Evolutionary conservation across 225 moss, liverwort and hornwort genomes (phyloP).

Genomic region (Neckera pumila): DNA sequence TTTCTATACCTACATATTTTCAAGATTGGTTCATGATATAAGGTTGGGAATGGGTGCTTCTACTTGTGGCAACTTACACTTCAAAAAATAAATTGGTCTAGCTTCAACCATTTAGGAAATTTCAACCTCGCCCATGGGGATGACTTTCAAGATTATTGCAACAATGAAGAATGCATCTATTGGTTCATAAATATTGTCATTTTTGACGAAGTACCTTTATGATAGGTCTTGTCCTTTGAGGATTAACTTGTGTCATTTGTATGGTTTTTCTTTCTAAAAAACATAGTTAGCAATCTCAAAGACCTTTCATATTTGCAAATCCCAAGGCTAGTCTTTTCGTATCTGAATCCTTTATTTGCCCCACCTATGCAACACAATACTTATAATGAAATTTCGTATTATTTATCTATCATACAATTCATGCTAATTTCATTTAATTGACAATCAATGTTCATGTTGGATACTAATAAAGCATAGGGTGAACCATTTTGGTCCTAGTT

Average conservation of each 20-base stretch:
- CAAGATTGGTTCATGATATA: background rate
- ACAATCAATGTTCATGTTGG: too few relatives aligned
- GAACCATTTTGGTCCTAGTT: too few relatives aligned
- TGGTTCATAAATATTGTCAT: background rate
- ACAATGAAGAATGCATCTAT: background rate
- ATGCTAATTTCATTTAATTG: background rate
- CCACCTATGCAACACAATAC: background rate
- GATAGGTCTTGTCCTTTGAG: background rate
- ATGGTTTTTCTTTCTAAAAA: background rate
- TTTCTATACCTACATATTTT: background rate
- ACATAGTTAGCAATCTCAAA: background rate
- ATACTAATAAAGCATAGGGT: too few relatives aligned
- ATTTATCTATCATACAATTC: rapidly evolving
- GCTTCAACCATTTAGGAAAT: background rate
- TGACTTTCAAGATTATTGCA: background rate
- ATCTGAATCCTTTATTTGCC: background rate
- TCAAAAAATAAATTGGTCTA: background rate
- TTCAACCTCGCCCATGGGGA: background rate
- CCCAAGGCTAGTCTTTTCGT: rapidly evolving
- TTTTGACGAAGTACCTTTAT: background rate
- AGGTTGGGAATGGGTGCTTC: background rate
- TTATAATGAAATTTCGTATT: background rate
- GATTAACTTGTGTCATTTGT: background rate
- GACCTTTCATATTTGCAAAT: background rate
- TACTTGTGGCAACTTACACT: background rate